phyloP scores from a whole-genome alignment of 2,329 filamentous ascomycete genomes.

The Eutypa lata region DNA sequence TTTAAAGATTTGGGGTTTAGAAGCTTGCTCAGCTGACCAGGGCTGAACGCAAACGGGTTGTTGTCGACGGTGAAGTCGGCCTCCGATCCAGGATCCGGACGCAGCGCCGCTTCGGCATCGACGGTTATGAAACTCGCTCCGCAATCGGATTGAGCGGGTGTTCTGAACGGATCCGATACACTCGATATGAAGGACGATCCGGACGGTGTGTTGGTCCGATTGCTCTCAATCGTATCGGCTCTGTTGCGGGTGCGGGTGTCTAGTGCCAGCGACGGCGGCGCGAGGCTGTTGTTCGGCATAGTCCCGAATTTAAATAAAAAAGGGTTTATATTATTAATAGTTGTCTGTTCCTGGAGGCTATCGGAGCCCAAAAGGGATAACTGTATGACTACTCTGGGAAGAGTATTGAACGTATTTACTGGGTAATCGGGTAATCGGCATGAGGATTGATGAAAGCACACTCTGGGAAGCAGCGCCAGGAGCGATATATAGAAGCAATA shows the following conservation, averaged over 20 bases:
- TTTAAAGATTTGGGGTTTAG: slow-evolving; percentile 71
- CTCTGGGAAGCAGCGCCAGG: not conserved
- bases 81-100: slow-evolving; percentile 68
- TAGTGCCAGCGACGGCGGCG: slow-evolving; percentile 24
- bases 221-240: slow-evolving; percentile 25
- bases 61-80: slow-evolving; percentile 64
- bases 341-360: not conserved
- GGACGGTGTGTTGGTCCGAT: slow-evolving; percentile 22
- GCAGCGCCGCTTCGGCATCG: slow-evolving; percentile 49
- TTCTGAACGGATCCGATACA: slow-evolving; percentile 29
- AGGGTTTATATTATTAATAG: not conserved
- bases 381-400: not conserved
- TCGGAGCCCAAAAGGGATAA: not conserved
- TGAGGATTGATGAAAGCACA: not conserved
- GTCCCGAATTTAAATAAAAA: not conserved
- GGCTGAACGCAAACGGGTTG: slow-evolving; percentile 72
- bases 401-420: not conserved
- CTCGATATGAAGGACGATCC: slow-evolving; percentile 28
- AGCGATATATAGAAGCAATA: not conserved
- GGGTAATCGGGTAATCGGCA: not conserved
- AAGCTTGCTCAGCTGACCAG: slow-evolving; percentile 71
- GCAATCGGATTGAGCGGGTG: slow-evolving; percentile 27
- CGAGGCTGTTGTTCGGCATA: slow-evolving; percentile 14
- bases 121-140: slow-evolving; percentile 24
- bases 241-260: slow-evolving; percentile 23